Percentiles rank a stretch among this genome's conserved stretches.
Conservation (phyloP, 148 eudicot genomes). For the Fagopyrum tataricum region DNA sequence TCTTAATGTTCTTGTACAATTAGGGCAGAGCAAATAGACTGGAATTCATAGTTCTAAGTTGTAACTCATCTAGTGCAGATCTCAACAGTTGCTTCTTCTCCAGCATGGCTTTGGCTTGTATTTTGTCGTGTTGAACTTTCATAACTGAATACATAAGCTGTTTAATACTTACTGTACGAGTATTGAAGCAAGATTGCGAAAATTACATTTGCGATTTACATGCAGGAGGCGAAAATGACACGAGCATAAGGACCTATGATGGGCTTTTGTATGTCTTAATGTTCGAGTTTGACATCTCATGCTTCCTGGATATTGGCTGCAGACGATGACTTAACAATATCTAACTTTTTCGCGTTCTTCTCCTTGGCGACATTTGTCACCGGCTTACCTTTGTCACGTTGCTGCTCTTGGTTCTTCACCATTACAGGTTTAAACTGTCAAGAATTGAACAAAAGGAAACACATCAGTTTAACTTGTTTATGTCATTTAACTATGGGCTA, state of each 20-base stretch:
- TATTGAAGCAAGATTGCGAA: not conserved
- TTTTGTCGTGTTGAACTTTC: no score
- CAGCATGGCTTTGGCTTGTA: no score
- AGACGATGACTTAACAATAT: not conserved
- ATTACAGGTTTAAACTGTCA: constrained; percentile 80
- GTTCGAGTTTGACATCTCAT: not conserved
- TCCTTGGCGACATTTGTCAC: not conserved
- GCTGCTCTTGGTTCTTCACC: constrained; percentile 64
- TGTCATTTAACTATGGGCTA: not conserved
- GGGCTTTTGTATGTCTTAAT: not conserved
- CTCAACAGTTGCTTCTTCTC: no score
- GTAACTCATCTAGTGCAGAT: no score
- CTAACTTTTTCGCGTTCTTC: constrained; percentile 3
- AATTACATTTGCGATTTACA: constrained; percentile 2
- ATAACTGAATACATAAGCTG: not conserved
- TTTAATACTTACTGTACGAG: not conserved
- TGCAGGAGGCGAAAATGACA: not conserved
- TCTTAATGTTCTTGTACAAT: no score
- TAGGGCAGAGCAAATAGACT: no score
- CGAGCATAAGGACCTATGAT: not conserved
- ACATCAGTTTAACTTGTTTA: not conserved
- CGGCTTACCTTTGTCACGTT: not conserved
- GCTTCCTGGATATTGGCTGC: constrained; percentile 8
- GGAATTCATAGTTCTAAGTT: no score
- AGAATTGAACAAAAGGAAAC: not conserved